These are phyloP conservation scores for Prunus campanulata DNA, from an alignment of 306 rosid species.

Conservation along the genomic window DNA sequence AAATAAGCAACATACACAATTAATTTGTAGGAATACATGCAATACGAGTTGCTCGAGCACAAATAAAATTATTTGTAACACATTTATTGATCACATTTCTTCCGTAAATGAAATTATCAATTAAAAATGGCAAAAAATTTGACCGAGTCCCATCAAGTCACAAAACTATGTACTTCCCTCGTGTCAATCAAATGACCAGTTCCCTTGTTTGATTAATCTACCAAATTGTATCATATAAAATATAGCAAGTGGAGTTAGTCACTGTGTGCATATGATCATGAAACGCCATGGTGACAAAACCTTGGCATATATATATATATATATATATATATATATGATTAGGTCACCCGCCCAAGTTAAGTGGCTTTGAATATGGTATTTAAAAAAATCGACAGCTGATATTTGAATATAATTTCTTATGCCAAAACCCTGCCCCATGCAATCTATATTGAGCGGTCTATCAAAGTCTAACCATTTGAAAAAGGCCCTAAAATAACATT, in stretches of 20 bases:
- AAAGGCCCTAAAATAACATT: conserved; percentile 28
- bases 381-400: conserved; percentile 1
- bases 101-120: too few relatives aligned
- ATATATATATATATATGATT: conserved; percentile 17
- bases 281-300: background rate
- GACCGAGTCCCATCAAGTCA: background rate
- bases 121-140: too few relatives aligned
- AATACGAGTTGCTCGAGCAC: too few relatives aligned
- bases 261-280: background rate
- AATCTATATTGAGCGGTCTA: conserved; percentile 22
- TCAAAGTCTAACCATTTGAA: conserved; percentile 42
- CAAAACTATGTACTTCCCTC: background rate
- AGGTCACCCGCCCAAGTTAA: conserved; percentile 52
- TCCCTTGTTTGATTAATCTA: background rate
- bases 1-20: too few relatives aligned
- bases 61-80: too few relatives aligned
- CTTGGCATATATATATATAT: background rate
- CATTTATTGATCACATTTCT: too few relatives aligned
- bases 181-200: background rate
- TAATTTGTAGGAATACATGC: background rate
- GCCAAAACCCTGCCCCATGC: conserved; percentile 42
- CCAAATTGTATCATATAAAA: background rate
- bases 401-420: background rate
- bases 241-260: background rate
- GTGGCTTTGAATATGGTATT: conserved; percentile 22